Conservation (phyloP, 768 basidiomycete species). For the Leccinum boreale region DNA sequence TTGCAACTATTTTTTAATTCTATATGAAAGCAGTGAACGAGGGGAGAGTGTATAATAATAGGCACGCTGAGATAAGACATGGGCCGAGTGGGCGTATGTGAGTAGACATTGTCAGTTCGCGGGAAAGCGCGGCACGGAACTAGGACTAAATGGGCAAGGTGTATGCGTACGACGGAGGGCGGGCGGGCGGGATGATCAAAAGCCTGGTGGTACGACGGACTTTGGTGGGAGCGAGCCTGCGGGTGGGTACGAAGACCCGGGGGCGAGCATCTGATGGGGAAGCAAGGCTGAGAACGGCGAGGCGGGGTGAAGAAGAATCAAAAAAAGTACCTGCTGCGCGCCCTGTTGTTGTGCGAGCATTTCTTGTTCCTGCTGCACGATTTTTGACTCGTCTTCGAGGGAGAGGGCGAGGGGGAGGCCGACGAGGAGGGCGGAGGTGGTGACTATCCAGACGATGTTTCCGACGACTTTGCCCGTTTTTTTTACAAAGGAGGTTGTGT, state of each 20-base stretch:
- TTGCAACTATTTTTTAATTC: background rate
- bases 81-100: slow-evolving; percentile 9
- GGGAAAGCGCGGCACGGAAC: slow-evolving; percentile 15
- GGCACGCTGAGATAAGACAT: slow-evolving; percentile 27
- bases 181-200: slow-evolving; percentile 40
- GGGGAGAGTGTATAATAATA: slow-evolving; percentile 31
- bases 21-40: slow-evolving; percentile 18
- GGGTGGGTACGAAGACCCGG: slow-evolving; percentile 53
- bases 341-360: slow-evolving; percentile 91
- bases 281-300: slow-evolving; percentile 10
- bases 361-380: slow-evolving; percentile 92
- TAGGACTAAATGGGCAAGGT: slow-evolving; percentile 4
- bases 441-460: slow-evolving; percentile 91
- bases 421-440: slow-evolving; percentile 89
- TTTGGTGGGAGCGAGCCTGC: slow-evolving; percentile 41
- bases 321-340: slow-evolving; percentile 71
- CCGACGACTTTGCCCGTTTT: slow-evolving; percentile 72
- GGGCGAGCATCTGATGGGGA: slow-evolving; percentile 65
- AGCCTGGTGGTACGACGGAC: slow-evolving; percentile 81
- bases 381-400: slow-evolving; percentile 94
- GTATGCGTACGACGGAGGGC: background rate
- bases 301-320: background rate
- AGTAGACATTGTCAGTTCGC: slow-evolving; percentile 5
- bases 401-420: slow-evolving; percentile 90
- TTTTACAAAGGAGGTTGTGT: slow-evolving; percentile 62